phyloP scores from a whole-genome alignment of 352 stramenopile species.

The Phytopythium cucurbitacearum region DNA sequence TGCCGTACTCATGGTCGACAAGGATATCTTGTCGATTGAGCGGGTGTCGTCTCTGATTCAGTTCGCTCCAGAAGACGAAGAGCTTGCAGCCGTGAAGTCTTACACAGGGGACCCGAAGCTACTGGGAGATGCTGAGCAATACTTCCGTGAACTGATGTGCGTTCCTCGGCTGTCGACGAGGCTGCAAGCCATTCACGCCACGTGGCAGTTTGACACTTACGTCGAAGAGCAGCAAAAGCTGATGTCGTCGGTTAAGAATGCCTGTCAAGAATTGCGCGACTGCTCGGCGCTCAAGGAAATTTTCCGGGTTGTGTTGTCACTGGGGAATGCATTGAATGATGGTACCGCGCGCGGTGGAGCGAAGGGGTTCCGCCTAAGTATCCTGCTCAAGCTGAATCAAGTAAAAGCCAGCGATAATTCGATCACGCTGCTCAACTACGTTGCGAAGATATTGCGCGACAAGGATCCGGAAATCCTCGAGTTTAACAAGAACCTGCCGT shows the following conservation, averaged over 20 bases:
- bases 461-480: constrained; percentile 65
- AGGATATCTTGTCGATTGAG: constrained; percentile 68
- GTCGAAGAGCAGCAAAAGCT: constrained; percentile 71
- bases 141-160: constrained; percentile 64
- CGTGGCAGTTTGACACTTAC: constrained; percentile 82
- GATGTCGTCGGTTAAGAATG: constrained; percentile 81
- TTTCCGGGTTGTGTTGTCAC: constrained; percentile 74
- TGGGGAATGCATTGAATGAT: constrained; percentile 91
- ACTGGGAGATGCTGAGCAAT: constrained; percentile 77
- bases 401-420: constrained; percentile 84
- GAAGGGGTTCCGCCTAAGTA: constrained; percentile 86
- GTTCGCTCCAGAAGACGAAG: constrained; percentile 71
- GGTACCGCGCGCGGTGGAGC: constrained; percentile 77
- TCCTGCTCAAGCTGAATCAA: constrained; percentile 86
- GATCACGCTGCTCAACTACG: constrained; percentile 79
- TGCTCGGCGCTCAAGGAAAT: constrained; percentile 87
- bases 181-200: constrained; percentile 75
- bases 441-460: constrained; percentile 60
- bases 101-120: constrained; percentile 73
- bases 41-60: constrained; percentile 70
- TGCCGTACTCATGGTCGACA: constrained; percentile 76
- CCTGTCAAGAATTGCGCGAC: constrained; percentile 87
- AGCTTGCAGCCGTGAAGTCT: constrained; percentile 52
- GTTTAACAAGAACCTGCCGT: constrained; percentile 72
- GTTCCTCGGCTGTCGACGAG: constrained; percentile 60